phyloP scores from a whole-genome alignment of 192 early-diverging fungal species.

The Coemansia pectinata region DNA sequence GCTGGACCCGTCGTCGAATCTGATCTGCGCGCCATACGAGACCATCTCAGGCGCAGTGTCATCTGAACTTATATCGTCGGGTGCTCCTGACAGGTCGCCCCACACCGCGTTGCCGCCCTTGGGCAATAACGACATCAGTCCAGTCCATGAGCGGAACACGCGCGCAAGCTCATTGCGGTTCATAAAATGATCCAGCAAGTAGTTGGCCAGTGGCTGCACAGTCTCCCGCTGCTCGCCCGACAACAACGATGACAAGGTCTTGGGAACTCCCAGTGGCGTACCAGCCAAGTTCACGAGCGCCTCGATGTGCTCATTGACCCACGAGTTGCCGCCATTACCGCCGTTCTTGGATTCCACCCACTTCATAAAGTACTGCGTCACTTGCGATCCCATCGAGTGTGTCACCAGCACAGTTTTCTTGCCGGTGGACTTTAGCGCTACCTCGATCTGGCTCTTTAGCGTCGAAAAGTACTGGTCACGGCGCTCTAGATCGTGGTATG shows the following conservation, averaged over 20 bases:
- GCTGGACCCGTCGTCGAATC: constrained; percentile 41
- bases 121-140: constrained; percentile 73
- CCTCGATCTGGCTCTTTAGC: constrained; percentile 73
- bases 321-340: constrained; percentile 68
- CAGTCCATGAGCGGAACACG: constrained; percentile 83
- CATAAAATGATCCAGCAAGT: constrained; percentile 86
- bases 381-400: constrained; percentile 62
- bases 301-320: constrained; percentile 79
- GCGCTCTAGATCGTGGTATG: constrained; percentile 72
- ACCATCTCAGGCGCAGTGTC: constrained; percentile 13
- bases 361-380: constrained; percentile 82
- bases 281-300: constrained; percentile 85
- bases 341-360: constrained; percentile 75
- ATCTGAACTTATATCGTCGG: constrained; percentile 62
- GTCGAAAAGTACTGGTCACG: constrained; percentile 82
- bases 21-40: constrained; percentile 59
- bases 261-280: constrained; percentile 83
- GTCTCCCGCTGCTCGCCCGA: constrained; percentile 87
- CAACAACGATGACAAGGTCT: constrained; percentile 72
- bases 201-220: constrained; percentile 71
- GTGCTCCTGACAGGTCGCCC: constrained; percentile 67
- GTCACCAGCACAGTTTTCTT: constrained; percentile 59
- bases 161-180: constrained; percentile 69
- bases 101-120: constrained; percentile 82
- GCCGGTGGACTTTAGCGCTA: constrained; percentile 47